Percentiles rank a stretch among this genome's conserved stretches.
Evolutionary conservation across 2,329 filamentous ascomycete genomes (phyloP).

Genomic region (Phialophora expanda): DNA sequence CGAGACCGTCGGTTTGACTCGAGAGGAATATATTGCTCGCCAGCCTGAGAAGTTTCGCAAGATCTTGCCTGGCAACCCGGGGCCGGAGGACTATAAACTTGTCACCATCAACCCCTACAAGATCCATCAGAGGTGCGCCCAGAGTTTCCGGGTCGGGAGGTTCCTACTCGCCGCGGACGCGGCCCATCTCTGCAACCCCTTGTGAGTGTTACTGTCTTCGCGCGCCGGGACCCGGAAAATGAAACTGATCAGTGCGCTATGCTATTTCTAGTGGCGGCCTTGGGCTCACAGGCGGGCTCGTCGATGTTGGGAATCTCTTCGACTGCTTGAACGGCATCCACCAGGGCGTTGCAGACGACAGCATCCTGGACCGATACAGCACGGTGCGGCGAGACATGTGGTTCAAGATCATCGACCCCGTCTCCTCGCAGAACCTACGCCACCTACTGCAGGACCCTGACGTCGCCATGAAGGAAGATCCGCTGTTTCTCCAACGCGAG

Average conservation of each 20-base stretch:
- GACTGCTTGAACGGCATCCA: constrained; percentile 61
- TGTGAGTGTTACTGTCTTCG: constrained; percentile 36
- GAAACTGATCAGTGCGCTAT: neutral
- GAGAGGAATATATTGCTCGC: constrained; percentile 59
- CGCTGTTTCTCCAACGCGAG: constrained; percentile 28
- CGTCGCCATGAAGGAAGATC: constrained; percentile 45
- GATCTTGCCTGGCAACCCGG: constrained; percentile 65
- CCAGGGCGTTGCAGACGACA: constrained; percentile 46
- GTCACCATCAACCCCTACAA: constrained; percentile 65
- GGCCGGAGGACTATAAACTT: constrained; percentile 62
- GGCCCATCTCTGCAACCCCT: constrained; percentile 55
- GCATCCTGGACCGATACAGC: constrained; percentile 53
- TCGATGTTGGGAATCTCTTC: constrained; percentile 65
- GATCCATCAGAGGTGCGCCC: constrained; percentile 66
- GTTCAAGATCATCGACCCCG: constrained; percentile 47
- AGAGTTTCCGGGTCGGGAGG: constrained; percentile 62
- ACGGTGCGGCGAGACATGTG: constrained; percentile 50
- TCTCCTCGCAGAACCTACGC: constrained; percentile 51
- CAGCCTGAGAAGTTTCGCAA: constrained; percentile 62
- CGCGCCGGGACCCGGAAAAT: neutral
- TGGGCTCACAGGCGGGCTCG: constrained; percentile 67
- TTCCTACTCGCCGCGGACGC: constrained; percentile 66
- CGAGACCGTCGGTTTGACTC: constrained; percentile 59
- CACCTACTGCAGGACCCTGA: constrained; percentile 47
- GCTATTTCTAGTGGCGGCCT: constrained; percentile 58